Conservation (phyloP, 2,329 filamentous ascomycete species). For the Aspergillus pseudonomiae region DNA sequence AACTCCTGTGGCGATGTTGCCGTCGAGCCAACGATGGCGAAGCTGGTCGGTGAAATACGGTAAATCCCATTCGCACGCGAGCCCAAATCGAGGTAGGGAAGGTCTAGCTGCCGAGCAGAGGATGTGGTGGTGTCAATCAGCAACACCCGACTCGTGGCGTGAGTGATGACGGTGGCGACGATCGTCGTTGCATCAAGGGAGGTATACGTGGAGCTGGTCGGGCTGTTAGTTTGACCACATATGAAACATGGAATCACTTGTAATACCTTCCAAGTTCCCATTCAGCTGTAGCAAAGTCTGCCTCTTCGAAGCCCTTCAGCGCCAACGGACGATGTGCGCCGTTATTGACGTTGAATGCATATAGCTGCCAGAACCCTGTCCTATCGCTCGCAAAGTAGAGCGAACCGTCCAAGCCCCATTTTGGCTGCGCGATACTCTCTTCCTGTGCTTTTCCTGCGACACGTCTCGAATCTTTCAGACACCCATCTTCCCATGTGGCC, state of each 20-base stretch:
- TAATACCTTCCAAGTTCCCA: constrained; percentile 30
- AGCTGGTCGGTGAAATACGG: constrained; percentile 21
- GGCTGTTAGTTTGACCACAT: background rate
- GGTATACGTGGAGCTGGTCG: constrained; percentile 23
- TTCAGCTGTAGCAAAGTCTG: constrained; percentile 36
- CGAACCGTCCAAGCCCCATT: constrained; percentile 54
- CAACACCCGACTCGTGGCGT: constrained; percentile 24
- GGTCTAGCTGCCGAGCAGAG: constrained; percentile 17
- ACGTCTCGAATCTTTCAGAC: constrained; percentile 34
- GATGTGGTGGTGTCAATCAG: constrained; percentile 20
- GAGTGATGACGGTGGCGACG: constrained; percentile 22
- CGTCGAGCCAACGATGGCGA: constrained; percentile 26
- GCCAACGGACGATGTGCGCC: constrained; percentile 33
- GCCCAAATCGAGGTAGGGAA: constrained; percentile 23
- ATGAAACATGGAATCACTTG: too few relatives aligned
- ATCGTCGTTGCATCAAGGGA: constrained; percentile 24
- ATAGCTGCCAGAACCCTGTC: constrained; percentile 53
- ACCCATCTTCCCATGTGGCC: constrained; percentile 46
- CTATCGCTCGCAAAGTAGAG: constrained; percentile 55
- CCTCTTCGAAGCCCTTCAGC: constrained; percentile 45
- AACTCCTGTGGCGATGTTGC: constrained; percentile 24
- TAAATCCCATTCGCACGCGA: constrained; percentile 15
- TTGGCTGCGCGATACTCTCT: constrained; percentile 54
- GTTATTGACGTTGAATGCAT: constrained; percentile 34
- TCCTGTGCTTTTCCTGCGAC: constrained; percentile 47